Conservation (phyloP, 805 yeast genomes). For the Wickerhamiella australiensis region DNA sequence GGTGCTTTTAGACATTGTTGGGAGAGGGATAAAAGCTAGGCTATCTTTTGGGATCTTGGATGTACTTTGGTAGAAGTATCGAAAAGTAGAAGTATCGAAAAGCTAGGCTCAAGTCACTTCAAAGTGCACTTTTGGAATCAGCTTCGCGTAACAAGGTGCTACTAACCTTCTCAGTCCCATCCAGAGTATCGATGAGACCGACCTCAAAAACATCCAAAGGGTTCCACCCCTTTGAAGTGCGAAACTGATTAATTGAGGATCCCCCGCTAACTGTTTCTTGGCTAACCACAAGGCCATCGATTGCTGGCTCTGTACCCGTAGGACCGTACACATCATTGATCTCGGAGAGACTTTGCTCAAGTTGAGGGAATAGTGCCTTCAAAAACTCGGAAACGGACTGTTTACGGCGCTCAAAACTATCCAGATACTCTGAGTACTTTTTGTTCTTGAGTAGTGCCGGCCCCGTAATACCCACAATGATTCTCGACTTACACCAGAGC, state of each 20-base stretch:
- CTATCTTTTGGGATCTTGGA: no score
- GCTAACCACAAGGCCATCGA: slow-evolving; percentile 72
- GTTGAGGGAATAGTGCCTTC: slow-evolving; percentile 34
- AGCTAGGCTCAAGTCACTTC: no score
- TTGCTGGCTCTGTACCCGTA: slow-evolving; percentile 59
- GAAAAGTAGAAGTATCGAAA: no score
- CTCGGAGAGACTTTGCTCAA: slow-evolving; percentile 42
- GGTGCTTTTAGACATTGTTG: no score
- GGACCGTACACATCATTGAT: slow-evolving; percentile 90
- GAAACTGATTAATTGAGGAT: slow-evolving; percentile 49
- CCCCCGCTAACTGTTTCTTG: slow-evolving; percentile 73
- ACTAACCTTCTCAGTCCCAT: slow-evolving; percentile 55
- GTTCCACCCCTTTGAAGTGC: slow-evolving; percentile 45
- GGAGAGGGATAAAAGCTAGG: no score
- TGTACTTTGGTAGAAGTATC: no score
- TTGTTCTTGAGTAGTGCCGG: slow-evolving; percentile 60
- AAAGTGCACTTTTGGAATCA: slow-evolving; percentile 23
- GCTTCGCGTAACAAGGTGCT: slow-evolving; percentile 62
- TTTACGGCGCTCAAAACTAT: slow-evolving; percentile 44
- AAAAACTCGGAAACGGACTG: slow-evolving; percentile 40
- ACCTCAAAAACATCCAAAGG: slow-evolving; percentile 42
- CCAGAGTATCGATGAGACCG: slow-evolving; percentile 45
- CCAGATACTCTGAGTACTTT: slow-evolving; percentile 53
- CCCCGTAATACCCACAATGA: slow-evolving; percentile 81
- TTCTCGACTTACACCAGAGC: slow-evolving; percentile 40